Conservation (phyloP, 768 basidiomycete species). For the Mycena epipterygia region DNA sequence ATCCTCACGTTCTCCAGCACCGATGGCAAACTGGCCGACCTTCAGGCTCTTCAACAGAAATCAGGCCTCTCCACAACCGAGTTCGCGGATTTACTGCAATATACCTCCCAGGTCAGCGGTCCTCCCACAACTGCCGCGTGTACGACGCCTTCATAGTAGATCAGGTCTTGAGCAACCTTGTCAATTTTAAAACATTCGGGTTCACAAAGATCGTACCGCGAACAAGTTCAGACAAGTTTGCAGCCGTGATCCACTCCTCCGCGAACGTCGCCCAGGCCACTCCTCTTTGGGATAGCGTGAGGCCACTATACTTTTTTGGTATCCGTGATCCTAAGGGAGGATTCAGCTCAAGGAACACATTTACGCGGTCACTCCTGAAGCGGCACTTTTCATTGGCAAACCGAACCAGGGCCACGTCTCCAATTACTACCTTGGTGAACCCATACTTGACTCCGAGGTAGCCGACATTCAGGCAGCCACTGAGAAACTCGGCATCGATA, state of each 20-base stretch:
- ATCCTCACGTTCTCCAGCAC: conserved; percentile 74
- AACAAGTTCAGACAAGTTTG: conserved; percentile 71
- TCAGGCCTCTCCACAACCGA: conserved; percentile 70
- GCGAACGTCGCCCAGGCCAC: conserved; percentile 67
- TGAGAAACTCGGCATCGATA: conserved; percentile 81
- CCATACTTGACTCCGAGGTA: conserved; percentile 83
- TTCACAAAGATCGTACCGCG: conserved; percentile 91
- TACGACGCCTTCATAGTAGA: conserved; percentile 8
- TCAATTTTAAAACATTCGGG: conserved; percentile 87
- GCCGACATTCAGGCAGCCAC: conserved; percentile 80
- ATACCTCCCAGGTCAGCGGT: conserved; percentile 73
- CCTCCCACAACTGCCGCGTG: neutral
- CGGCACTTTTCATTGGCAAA: conserved; percentile 83
- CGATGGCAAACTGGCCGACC: conserved; percentile 68
- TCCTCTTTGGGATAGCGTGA: conserved; percentile 74
- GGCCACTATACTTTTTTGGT: conserved; percentile 30
- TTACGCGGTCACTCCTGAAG: conserved; percentile 75
- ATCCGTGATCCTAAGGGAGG: neutral
- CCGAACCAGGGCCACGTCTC: conserved; percentile 82
- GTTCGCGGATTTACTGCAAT: conserved; percentile 81
- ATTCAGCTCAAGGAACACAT: conserved; percentile 80
- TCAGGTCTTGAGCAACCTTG: conserved; percentile 71
- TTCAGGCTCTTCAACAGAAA: conserved; percentile 63
- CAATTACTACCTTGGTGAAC: conserved; percentile 87
- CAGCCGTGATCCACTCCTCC: conserved; percentile 71